These are phyloP conservation scores for Jackrogersella multiformis DNA, from an alignment of 495 filamentous ascomycete genomes.

Conservation along the genomic window DNA sequence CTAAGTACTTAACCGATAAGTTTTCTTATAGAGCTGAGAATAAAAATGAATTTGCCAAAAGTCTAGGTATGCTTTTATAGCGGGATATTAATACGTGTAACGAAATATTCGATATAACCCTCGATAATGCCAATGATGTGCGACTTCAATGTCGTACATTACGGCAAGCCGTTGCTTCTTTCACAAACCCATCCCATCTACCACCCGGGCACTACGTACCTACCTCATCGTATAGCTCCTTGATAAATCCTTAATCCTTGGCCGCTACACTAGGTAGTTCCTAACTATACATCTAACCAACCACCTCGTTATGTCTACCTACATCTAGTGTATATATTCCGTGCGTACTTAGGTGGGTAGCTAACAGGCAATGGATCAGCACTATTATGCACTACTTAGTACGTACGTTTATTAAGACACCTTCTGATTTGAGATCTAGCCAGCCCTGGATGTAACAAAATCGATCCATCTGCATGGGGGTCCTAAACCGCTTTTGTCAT, in stretches of 20 bases:
- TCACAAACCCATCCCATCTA: background rate
- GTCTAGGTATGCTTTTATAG: background rate
- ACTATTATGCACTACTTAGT: background rate
- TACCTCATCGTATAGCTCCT: too few relatives aligned
- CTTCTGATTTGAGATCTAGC: slow-evolving; percentile 31
- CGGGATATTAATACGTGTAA: background rate
- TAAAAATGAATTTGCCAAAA: too few relatives aligned
- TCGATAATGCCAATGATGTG: slow-evolving; percentile 2
- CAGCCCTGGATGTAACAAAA: slow-evolving; percentile 14
- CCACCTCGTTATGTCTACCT: background rate
- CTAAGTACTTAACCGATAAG: too few relatives aligned
- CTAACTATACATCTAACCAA: background rate
- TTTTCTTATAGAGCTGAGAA: too few relatives aligned
- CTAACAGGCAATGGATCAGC: too few relatives aligned
- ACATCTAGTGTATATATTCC: background rate
- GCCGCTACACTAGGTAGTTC: too few relatives aligned
- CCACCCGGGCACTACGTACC: background rate
- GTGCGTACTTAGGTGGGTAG: too few relatives aligned
- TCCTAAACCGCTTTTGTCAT: slow-evolving; percentile 19
- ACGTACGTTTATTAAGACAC: slow-evolving; percentile 10
- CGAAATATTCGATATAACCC: background rate
- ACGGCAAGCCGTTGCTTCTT: background rate
- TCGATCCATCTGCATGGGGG: slow-evolving; percentile 18
- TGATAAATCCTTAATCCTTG: too few relatives aligned
- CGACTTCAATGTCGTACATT: background rate